Evolutionary conservation across 1,284 basidiomycete species (phyloP), one percentile per base, ranked within the genome.

Genomic region (Ceratobasidium sp.): DNA sequence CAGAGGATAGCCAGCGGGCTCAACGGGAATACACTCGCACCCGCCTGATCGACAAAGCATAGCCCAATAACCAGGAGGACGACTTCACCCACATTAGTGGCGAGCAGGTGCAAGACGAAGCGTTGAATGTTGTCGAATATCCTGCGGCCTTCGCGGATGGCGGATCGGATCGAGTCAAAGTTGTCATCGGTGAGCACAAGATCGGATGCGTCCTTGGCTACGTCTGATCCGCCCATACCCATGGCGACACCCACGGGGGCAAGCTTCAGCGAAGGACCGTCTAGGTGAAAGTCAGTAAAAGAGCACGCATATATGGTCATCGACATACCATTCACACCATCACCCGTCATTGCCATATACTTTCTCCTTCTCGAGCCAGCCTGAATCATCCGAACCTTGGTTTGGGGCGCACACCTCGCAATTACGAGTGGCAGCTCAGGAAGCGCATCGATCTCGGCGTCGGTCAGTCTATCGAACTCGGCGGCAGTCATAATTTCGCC

Each of bases 171-270:
- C n/a, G n/a, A n/a, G n/a, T n/a, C n/a, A 76, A 91, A 91, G 79
- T 91, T 89, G 79, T 90, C 87, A 75, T 90, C 86, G 34, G 85
- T 84, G n/a, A n/a, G n/a, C n/a, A n/a, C 57, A 90, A 79, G 0
- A 90, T 87, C 56, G n/a, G n/a, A n/a, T n/a, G n/a, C n/a, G n/a
- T n/a, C n/a, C n/a, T n/a, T n/a, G n/a, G n/a, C n/a, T n/a, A 90
- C 80, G 75, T 88, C 86, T 17, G 85, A 81, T 7, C 81, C 80
- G 64, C 82, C 83, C 74, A 86, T 86, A 42, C 88, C 89, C 88
- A 91, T 90, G 8, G 85, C 88, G 72, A 90, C 85, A 57, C 86
- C 86, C 27, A 87, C 84, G 62, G 85, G 84, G 25, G 86, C 84
- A 34, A 82, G 79, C 74, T 84, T 84, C 70, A 85, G 77, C 74